Base-by-base conservation (phyloP, 2,329 filamentous ascomycete genomes). In the Helotiales sp. region DNA sequence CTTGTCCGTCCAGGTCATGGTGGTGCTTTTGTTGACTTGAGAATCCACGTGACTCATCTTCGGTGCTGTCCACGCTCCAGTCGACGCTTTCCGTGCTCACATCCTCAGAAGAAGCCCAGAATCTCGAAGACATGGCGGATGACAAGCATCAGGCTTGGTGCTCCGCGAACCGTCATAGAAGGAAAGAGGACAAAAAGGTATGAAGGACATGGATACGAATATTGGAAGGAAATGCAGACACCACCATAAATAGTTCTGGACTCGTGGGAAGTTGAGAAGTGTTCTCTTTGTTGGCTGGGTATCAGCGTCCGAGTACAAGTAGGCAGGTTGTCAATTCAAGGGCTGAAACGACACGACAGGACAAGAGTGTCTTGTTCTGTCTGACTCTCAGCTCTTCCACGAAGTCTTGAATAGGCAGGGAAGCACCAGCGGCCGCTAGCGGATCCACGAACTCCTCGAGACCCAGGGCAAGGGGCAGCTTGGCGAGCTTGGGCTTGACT, bases 261-360 rank as follows among this genome's bases (percentile, higher is more conserved):
- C 40, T 44, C 40, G 40, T n/a, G n/a, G n/a, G n/a, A n/a, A n/a
- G n/a, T 12, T 24, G 40, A 44, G 40, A 44, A 44, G 40, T 44
- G 50, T 54, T 36, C 52, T 60, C 36, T 52, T 51, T 9, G 25
- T 29, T 13, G 38, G 44, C 36, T 51, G 49, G 30, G 38, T 56
- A 36, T 17, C 40, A 12, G 27, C n/a, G 22, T n/a, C n/a, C n/a
- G n/a, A n/a, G n/a, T n/a, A n/a, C n/a, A n/a, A n/a, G n/a, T 50
- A 17, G 52, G 42, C 34, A 17, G 15, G 34, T 54, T 59, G 61
- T 64, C 64, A 65, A 62, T 34, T 44, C 38, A 66, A 65, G 61
- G 63, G 64, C 64, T 63, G 57, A 58, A 38, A 48, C 33, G 30
- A 17, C 47, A 51, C n/a, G 42, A 44, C 56, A 42, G 10, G 31